Base-by-base conservation (phyloP, 225 moss, liverwort and hornwort species). In the Physcomitrium patens region DNA sequence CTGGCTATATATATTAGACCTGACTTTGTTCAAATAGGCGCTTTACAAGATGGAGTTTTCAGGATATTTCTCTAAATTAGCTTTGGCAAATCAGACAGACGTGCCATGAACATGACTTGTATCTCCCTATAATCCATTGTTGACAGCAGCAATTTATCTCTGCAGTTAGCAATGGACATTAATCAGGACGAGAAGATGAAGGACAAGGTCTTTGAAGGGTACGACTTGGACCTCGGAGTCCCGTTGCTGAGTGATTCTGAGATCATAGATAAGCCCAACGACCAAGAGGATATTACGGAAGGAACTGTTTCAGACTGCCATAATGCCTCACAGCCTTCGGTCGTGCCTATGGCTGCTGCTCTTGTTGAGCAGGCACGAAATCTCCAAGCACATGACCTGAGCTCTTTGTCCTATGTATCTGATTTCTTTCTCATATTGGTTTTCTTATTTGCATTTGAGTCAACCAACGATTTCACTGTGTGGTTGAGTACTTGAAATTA, bases 351-450 rank as follows among this genome's bases (percentile, higher is more conserved):
- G 76, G 85, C 85, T 68, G 80, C 88, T 66, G 76, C 60, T 3
- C 78, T 88, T 61, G 83, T 88, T 41, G 88, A 88, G 73, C 88
- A 88, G 88, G 88, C 85, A 28, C 37, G 0, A 1, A 44, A 48
- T 60, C 22, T 69, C 28, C 27, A 57, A 50, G 43, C 24, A 65
- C 24, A 0, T 27, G 55, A 27, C 73, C 42, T 41, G 18, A 14
- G 51, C 20, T 73, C 12, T 19, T 23, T 55, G 0, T 14, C 14
- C 20, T 46, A n/a, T 49, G 8, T 2, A 37, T 37, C 31, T 37
- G 11, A 15, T 5, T 12, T 11, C 27, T 37, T 74, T 10, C 19
- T 63, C 51, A 19, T 43, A 11, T 1, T 31, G 18, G 23, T 22
- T 41, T 26, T 23, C 24, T 65, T 43, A 14, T 16, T 15, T 0